These are phyloP conservation scores for Akanthomyces lecanii DNA, from an alignment of 2,329 filamentous ascomycete species.

Conservation along the genomic window DNA sequence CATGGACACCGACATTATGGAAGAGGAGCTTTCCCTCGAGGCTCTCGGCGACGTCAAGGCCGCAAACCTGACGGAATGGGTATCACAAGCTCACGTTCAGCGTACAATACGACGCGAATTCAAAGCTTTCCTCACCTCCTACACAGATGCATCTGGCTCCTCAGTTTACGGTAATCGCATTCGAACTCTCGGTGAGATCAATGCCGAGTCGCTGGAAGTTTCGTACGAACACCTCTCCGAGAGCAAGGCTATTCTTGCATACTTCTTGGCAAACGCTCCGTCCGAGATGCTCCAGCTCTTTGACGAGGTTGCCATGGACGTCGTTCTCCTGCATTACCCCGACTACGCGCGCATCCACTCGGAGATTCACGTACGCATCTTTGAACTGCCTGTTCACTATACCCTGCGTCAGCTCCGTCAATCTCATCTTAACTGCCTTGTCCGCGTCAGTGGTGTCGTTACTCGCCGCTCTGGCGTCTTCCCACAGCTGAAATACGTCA, in stretches of 20 bases:
- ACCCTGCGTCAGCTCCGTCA: conserved; percentile 93
- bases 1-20: conserved; percentile 90
- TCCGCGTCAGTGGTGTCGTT: conserved; percentile 91
- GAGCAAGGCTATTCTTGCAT: conserved; percentile 89
- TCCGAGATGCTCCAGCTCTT: conserved; percentile 95
- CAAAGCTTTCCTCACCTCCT: conserved; percentile 94
- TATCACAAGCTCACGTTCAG: conserved; percentile 83
- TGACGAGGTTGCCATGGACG: conserved; percentile 94
- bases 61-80: conserved; percentile 90
- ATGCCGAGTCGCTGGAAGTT: conserved; percentile 92
- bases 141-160: conserved; percentile 80
- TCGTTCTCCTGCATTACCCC: conserved; percentile 90
- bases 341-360: conserved; percentile 97
- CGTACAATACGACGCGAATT: conserved; percentile 94
- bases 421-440: conserved; percentile 90
- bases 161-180: conserved; percentile 96
- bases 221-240: conserved; percentile 89
- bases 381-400: conserved; percentile 89
- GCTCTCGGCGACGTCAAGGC: conserved; percentile 91
- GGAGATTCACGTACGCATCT: conserved; percentile 96
- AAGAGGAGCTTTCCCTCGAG: conserved; percentile 89
- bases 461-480: conserved; percentile 93
- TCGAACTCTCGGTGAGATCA: conserved; percentile 91
- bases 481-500: conserved; percentile 96
- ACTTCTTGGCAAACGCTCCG: conserved; percentile 92